A percentile compares a stretch with the other conserved stretches of the same genome.
Conservation (phyloP, 805 yeast species). For the Grigorovia yakushimaensis region DNA sequence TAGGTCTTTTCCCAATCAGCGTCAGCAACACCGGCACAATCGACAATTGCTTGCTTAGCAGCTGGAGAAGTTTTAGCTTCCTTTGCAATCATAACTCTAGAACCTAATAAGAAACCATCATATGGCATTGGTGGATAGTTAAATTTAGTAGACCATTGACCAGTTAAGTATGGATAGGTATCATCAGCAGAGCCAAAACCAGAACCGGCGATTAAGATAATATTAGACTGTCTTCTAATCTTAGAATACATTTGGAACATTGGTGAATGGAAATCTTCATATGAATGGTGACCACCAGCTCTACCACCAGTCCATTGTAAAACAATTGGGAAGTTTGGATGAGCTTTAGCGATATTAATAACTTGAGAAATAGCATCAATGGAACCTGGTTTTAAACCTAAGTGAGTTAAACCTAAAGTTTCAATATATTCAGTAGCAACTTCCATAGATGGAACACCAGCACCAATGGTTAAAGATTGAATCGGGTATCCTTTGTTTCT, state of each 20-base stretch:
- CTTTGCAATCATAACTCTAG: constrained; percentile 94
- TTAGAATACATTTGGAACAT: constrained; percentile 89
- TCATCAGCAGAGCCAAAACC: constrained; percentile 97
- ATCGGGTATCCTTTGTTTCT: constrained; percentile 91
- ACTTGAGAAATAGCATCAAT: constrained; percentile 83
- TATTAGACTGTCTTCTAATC: constrained; percentile 85
- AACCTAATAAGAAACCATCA: constrained; percentile 93
- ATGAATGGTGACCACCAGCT: constrained; percentile 99
- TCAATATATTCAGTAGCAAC: constrained; percentile 95
- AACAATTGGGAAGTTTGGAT: constrained; percentile 93
- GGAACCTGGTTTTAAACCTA: constrained; percentile 97
- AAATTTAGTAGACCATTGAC: constrained; percentile 84
- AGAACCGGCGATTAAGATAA: constrained; percentile 90
- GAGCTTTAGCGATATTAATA: constrained; percentile 85
- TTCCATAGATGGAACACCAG: constrained; percentile 97
- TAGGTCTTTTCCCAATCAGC: constrained; percentile 87
- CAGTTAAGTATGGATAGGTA: constrained; percentile 94
- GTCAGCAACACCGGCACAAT: constrained; percentile 85
- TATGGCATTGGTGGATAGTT: constrained; percentile 98
- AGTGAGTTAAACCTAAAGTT: constrained; percentile 82
- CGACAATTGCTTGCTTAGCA: constrained; percentile 86
- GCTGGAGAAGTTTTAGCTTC: constrained; percentile 91
- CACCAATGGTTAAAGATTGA: constrained; percentile 94
- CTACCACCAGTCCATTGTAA: constrained; percentile 99
- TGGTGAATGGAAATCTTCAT: constrained; percentile 98